phyloP scores from a whole-genome alignment of 2,329 filamentous ascomycete genomes.

The Paraphoma sp. region DNA sequence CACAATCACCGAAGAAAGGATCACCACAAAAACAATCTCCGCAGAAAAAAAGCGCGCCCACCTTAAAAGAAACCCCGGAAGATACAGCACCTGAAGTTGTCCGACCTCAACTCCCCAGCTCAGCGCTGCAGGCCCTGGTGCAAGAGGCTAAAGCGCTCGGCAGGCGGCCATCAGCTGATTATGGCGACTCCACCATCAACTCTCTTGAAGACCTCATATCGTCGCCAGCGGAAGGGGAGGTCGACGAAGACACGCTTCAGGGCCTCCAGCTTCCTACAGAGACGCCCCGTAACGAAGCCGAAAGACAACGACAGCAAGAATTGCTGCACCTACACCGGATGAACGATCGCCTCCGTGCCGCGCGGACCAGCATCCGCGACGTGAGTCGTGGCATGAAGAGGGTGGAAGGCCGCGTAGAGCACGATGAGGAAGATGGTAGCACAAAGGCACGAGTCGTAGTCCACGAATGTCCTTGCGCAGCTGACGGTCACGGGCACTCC shows the following conservation, averaged over 20 bases:
- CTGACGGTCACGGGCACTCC: constrained; percentile 11
- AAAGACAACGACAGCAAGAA: constrained; percentile 52
- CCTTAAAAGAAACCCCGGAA: constrained; percentile 6
- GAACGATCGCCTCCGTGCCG: constrained; percentile 49
- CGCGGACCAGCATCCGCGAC: constrained; percentile 53
- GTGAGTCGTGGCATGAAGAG: constrained; percentile 51
- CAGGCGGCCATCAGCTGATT: constrained; percentile 29
- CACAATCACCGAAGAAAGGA: constrained; percentile 25
- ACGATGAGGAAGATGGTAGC: constrained; percentile 27
- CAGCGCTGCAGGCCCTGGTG: constrained; percentile 51
- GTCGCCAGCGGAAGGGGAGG: constrained; percentile 26
- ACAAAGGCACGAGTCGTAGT: constrained; percentile 14
- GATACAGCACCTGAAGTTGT: not conserved
- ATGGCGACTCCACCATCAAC: constrained; percentile 56
- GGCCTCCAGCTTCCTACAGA: constrained; percentile 34
- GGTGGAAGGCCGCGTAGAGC: constrained; percentile 50
- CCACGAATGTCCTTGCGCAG: constrained; percentile 28
- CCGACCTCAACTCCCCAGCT: constrained; percentile 38
- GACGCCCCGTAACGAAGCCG: constrained; percentile 47
- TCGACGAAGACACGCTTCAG: constrained; percentile 44
- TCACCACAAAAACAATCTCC: constrained; percentile 19
- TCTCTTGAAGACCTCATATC: constrained; percentile 55
- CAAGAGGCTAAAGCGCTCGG: constrained; percentile 42
- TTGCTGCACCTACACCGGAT: constrained; percentile 50
- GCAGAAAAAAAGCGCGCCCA: constrained; percentile 8